These are phyloP conservation scores for Bruguiera sexangula DNA, from an alignment of 345 rosid genomes.

Conservation along the genomic window DNA sequence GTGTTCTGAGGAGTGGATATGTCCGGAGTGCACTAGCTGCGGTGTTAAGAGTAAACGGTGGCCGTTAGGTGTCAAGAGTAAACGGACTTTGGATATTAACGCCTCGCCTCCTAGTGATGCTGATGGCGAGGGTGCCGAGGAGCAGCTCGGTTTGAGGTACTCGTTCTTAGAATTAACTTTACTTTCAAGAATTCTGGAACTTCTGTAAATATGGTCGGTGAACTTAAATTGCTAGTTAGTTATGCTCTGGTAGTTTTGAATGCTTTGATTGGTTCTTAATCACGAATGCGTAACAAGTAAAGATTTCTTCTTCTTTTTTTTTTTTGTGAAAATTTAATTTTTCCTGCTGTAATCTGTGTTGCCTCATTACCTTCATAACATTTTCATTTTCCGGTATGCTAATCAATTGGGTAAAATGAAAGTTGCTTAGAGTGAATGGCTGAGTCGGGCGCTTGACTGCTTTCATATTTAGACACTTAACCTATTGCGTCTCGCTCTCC, in stretches of 20 bases:
- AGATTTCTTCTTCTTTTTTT: neutral
- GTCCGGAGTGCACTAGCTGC: constrained; percentile 49
- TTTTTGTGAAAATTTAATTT: too few species aligned
- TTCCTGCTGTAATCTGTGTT: too few species aligned
- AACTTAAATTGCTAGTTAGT: neutral
- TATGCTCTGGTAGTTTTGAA: neutral
- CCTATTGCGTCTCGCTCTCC: too few species aligned
- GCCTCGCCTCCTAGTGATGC: constrained; percentile 89
- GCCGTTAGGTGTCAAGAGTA: constrained; percentile 78
- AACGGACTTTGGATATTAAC: constrained; percentile 76
- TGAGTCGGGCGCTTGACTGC: too few species aligned
- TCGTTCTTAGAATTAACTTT: neutral
- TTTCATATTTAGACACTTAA: too few species aligned
- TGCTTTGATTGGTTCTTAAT: neutral
- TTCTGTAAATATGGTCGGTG: neutral
- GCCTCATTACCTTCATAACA: too few species aligned
- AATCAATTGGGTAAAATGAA: too few species aligned
- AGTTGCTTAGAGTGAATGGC: too few species aligned
- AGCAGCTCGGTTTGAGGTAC: constrained; percentile 51
- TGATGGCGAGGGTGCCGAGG: constrained; percentile 41
- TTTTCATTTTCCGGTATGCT: too few species aligned
- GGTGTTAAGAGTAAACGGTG: constrained; percentile 72
- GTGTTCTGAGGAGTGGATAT: constrained; percentile 68
- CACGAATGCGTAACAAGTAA: too few species aligned
- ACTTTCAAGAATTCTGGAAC: too few species aligned